Conservation (phyloP, 2,329 filamentous ascomycete genomes). For the Nothopassalora personata region DNA sequence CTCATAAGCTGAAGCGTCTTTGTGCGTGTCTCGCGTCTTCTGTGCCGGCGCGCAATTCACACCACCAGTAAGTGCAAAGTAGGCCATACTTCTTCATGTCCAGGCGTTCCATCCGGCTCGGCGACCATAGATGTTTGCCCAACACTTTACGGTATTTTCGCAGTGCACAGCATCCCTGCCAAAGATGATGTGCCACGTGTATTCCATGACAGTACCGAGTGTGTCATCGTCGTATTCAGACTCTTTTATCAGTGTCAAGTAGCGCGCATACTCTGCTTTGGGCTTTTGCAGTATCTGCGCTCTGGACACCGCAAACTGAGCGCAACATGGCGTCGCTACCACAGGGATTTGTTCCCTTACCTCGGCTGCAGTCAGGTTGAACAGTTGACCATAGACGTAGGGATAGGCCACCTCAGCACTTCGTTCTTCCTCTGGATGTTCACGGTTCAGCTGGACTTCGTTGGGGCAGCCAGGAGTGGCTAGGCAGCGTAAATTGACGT, state of each 20-base stretch:
- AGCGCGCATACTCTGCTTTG: conserved; percentile 33
- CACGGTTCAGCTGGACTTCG: conserved; percentile 21
- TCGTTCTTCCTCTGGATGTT: conserved; percentile 15
- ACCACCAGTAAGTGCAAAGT: neutral
- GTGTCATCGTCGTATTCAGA: conserved; percentile 46
- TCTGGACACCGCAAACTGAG: conserved; percentile 33
- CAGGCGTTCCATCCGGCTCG: neutral
- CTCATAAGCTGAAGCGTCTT: neutral
- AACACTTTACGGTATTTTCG: conserved; percentile 22
- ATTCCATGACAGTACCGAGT: conserved; percentile 52
- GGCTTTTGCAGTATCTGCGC: conserved; percentile 26
- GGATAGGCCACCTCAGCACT: conserved; percentile 19
- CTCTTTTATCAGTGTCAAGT: conserved; percentile 44
- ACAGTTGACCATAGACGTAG: conserved; percentile 22
- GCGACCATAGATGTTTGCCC: conserved; percentile 29
- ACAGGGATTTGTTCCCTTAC: conserved; percentile 14
- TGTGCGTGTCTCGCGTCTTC: neutral
- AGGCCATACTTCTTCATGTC: neutral
- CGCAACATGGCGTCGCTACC: conserved; percentile 26
- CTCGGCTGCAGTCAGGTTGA: conserved; percentile 14
- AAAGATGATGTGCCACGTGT: conserved; percentile 54
- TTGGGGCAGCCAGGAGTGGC: conserved; percentile 21
- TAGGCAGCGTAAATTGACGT: conserved; percentile 28
- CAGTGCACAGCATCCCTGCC: conserved; percentile 28
- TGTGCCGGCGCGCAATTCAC: no score